Evolutionary conservation across 1,284 basidiomycete species (phyloP).

Genomic region (Ganoderma lingzhi): DNA sequence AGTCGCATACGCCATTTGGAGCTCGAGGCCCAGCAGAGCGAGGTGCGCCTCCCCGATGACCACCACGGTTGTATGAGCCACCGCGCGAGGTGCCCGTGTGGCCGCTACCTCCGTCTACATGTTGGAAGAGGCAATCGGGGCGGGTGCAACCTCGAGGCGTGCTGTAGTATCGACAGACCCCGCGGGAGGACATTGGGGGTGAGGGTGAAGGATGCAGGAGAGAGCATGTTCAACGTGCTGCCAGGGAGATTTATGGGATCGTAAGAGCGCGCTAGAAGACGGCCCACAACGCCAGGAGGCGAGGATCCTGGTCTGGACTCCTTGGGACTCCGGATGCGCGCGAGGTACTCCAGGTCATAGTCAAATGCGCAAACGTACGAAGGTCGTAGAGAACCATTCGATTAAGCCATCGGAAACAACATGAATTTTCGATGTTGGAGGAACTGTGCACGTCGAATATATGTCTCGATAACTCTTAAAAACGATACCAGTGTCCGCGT

Average conservation of each 20-base stretch:
- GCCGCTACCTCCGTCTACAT: slow-evolving; percentile 16
- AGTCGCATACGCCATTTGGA: slow-evolving; percentile 55
- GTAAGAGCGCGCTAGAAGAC: slow-evolving; percentile 9
- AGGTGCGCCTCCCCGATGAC: not conserved
- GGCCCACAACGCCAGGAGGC: not conserved
- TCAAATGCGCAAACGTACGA: not conserved
- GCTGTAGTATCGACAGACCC: slow-evolving; percentile 32
- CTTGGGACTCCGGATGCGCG: not conserved
- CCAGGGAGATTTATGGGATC: slow-evolving; percentile 1
- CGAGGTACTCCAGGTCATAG: not conserved
- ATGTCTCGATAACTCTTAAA: not conserved
- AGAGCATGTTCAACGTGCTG: not conserved
- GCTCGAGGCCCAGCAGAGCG: slow-evolving; percentile 15
- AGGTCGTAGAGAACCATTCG: not conserved
- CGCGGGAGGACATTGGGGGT: slow-evolving; percentile 20
- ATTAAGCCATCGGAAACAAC: not conserved
- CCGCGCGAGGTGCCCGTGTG: not conserved
- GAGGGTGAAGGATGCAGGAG: slow-evolving; percentile 2
- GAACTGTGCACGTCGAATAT: not conserved
- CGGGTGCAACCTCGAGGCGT: slow-evolving; percentile 36
- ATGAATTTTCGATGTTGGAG: not conserved
- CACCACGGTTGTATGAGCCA: not conserved
- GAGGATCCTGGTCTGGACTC: not conserved
- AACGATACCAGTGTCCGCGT: not conserved
- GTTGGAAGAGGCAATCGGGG: slow-evolving; percentile 30